phyloP scores from a whole-genome alignment of 2,329 filamentous ascomycete species.

The Rutstroemia sydowiana region DNA sequence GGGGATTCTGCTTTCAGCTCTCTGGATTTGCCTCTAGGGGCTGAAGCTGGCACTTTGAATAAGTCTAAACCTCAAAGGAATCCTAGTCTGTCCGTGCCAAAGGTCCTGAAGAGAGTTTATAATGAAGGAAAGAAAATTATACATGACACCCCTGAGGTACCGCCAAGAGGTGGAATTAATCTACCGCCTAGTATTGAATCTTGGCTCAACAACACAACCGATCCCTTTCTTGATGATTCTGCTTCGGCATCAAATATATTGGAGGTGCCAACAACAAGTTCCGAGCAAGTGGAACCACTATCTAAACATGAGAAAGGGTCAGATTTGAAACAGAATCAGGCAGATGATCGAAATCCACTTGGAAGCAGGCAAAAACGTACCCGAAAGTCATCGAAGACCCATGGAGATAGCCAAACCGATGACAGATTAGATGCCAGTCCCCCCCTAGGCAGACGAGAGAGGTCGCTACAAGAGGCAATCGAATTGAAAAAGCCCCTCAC shows the following conservation, averaged over 20 bases:
- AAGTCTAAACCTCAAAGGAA: conserved; percentile 39
- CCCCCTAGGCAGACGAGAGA: not conserved
- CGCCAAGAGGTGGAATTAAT: conserved; percentile 45
- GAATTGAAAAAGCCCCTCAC: conserved; percentile 12
- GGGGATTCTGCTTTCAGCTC: conserved; percentile 62
- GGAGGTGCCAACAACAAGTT: conserved; percentile 26
- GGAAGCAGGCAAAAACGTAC: conserved; percentile 12
- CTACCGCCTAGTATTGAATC: conserved; percentile 58
- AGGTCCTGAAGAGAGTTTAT: conserved; percentile 57
- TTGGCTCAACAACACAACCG: conserved; percentile 56
- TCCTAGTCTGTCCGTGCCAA: conserved; percentile 54
- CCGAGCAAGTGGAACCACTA: conserved; percentile 21
- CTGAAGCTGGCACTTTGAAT: conserved; percentile 43
- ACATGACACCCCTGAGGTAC: conserved; percentile 37
- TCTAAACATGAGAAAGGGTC: conserved; percentile 13
- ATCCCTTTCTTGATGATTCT: conserved; percentile 48
- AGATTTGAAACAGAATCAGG: conserved; percentile 10
- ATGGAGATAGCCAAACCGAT: not conserved
- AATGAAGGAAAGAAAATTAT: conserved; percentile 59
- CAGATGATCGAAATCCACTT: not conserved
- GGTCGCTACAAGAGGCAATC: conserved; percentile 1
- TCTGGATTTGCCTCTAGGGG: conserved; percentile 47
- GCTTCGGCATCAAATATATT: conserved; percentile 19
- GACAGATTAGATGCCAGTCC: not conserved
- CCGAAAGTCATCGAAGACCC: conserved; percentile 19